Base-by-base conservation (phyloP, 495 filamentous ascomycete species). In the Cryomyces antarcticus region DNA sequence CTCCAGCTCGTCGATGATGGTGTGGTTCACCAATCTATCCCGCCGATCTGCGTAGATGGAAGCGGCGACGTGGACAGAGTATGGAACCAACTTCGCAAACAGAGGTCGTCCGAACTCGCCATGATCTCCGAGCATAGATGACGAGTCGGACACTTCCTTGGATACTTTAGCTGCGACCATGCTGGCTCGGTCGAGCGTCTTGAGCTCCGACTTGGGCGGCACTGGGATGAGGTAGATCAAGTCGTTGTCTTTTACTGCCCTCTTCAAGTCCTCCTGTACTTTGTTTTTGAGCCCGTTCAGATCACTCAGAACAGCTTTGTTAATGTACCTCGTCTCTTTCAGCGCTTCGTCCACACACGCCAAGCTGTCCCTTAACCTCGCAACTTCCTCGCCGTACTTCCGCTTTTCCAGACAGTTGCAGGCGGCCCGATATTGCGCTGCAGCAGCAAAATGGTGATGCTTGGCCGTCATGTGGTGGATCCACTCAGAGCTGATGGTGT, bases 391-490 rank as follows among this genome's bases (percentile, higher is more conserved):
- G 33, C 92, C 89, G 47, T 95, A 97, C 52, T 82, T 89, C 41
- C 78, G 71, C 67, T 88, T 93, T 60, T 95, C 92, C 43, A 97
- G 55, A 50, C 84, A 92, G 49, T 96, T 87, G 41, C 83, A 76
- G 5, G 89, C 83, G 27, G 88, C 85, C n/a, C 89, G 71, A 51
- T 83, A 96, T 58, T 97, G 89, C 5, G 89, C 88, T 3, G 89
- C 89, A 1, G 84, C 92, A 29, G 89, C 89, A 59, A 97, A 95
- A 57, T 97, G 89, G 55, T 95, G 83, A 51, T 95, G 86, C 58
- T 97, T 97, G 2, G 89, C 89, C 5, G 80, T 82, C 75, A 89
- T 89, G 51, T 96, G 89, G 59, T 97, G 92, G 39, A 97, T 94
- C 89, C 89, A 96, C 44, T 93, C 82, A 38, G 78, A 83, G 51